Evolutionary conservation across 176 grass and related monocot genomes (phyloP), one percentile per base, ranked within the genome.

Genomic region (Zea luxurians): DNA sequence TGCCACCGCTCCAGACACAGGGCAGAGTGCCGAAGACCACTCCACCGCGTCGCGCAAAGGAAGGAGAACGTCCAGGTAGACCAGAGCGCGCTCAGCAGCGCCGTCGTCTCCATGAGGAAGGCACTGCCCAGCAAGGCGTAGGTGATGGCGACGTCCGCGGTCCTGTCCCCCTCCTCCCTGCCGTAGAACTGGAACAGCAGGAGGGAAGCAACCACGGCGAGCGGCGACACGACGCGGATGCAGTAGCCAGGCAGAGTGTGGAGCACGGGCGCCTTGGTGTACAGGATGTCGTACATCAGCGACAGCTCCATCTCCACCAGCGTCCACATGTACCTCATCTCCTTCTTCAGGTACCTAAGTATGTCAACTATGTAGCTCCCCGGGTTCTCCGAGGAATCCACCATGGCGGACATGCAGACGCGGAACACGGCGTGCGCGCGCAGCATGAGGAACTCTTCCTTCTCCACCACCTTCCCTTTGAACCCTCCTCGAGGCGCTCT

Each of bases 221-320:
- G 7, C 0, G 58, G 42, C 1, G 74, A 76, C 20, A 62, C 0
- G 0, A 48, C 2, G 9, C 65, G 77, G 13, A 91, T 41, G 35
- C 66, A 52, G 36, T 68, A 69, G 46, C 89, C 85, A 17, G 10
- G 27, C 17, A 47, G 0, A 7, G 52, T 77, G 65, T 84, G 71
- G 27, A 82, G 10, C 5, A 77, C 27, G 1, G 41, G 10, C 0
- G 81, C 74, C 55, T 91, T 91, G 62, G 85, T 91, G 71, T 91
- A 80, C 4, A 91, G 77, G 12, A 91, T 74, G 8, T 86, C 83
- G 35, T 80, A 75, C 27, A 83, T 47, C 5, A 90, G 73, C 0
- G 83, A 84, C 8, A 86, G 49, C 67, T 90, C 83, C 42, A 90
- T 78, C 58, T 86, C 74, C 3, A 36, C 27, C 55, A 46, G 17